Conservation (phyloP, 371 early-diverging fungal genomes). For the Mortierella sp. region DNA sequence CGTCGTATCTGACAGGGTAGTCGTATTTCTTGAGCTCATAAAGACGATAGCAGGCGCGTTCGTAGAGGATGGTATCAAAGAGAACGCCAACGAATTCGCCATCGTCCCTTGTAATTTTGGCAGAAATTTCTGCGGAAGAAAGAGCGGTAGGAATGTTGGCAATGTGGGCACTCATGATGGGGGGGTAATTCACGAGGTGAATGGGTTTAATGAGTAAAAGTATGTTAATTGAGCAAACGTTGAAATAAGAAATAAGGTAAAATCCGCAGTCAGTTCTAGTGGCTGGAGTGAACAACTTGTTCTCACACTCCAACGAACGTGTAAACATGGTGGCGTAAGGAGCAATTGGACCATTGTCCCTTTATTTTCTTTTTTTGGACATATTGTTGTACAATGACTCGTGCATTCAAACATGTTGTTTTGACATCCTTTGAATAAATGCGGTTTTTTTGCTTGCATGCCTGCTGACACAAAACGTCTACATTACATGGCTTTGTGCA, state of each 20-base stretch:
- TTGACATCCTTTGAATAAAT: background rate
- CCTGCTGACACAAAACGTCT: too few species aligned
- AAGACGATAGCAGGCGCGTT: slow-evolving; percentile 41
- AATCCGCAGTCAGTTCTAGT: background rate
- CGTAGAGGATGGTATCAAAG: slow-evolving; percentile 41
- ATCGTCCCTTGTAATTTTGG: slow-evolving; percentile 6
- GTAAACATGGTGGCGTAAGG: background rate
- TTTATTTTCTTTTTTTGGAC: background rate
- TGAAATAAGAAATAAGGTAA: background rate
- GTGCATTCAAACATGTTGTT: background rate
- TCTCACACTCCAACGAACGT: too few species aligned
- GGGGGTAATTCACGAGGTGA: background rate
- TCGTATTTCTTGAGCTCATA: slow-evolving; percentile 28
- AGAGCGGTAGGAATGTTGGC: background rate
- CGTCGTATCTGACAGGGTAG: slow-evolving; percentile 34
- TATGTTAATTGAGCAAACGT: background rate
- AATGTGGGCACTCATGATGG: background rate
- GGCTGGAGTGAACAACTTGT: too few species aligned
- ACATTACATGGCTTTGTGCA: too few species aligned
- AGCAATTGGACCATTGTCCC: background rate
- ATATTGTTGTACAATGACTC: background rate
- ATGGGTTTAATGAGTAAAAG: background rate
- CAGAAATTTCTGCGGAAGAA: background rate
- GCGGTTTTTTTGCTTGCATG: too few species aligned
- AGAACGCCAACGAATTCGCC: slow-evolving; percentile 39